Evolutionary conservation across 1,284 basidiomycete species (phyloP).

Genomic region (Tilletia horrida): DNA sequence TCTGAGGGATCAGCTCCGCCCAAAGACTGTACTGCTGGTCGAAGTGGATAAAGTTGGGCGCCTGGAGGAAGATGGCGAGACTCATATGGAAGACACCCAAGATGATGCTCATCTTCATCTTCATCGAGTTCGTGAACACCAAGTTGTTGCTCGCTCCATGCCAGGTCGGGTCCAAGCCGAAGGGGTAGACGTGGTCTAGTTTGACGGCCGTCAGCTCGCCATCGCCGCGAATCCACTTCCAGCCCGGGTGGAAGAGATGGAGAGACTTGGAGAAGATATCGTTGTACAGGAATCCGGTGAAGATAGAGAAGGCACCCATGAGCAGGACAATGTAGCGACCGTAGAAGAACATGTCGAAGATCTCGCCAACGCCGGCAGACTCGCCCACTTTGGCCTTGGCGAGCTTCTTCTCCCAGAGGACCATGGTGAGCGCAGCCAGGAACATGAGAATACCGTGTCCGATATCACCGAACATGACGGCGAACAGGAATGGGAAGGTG

Average conservation of each 20-base stretch:
- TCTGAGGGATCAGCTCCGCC: slow-evolving; percentile 92
- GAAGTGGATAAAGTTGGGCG: slow-evolving; percentile 92
- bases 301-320: slow-evolving; percentile 89
- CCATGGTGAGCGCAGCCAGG: slow-evolving; percentile 75
- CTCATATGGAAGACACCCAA: slow-evolving; percentile 98
- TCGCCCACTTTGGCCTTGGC: slow-evolving; percentile 75
- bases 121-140: slow-evolving; percentile 96
- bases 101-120: slow-evolving; percentile 99
- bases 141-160: slow-evolving; percentile 87
- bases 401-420: slow-evolving; percentile 76
- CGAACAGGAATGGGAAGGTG: slow-evolving; percentile 97
- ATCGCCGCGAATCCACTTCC: slow-evolving; percentile 67
- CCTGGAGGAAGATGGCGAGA: slow-evolving; percentile 89
- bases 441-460: slow-evolving; percentile 88
- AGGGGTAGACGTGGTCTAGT: slow-evolving; percentile 71
- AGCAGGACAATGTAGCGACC: slow-evolving; percentile 97
- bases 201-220: slow-evolving; percentile 55
- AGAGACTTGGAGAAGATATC: slow-evolving; percentile 95
- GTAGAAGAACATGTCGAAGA: slow-evolving; percentile 85
- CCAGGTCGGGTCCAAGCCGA: slow-evolving; percentile 94
- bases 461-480: slow-evolving; percentile 99
- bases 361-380: slow-evolving; percentile 74
- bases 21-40: slow-evolving; percentile 80
- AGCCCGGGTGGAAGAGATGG: slow-evolving; percentile 82
- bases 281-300: slow-evolving; percentile 97